phyloP scores from a whole-genome alignment of 2,329 filamentous ascomycete genomes.

The Fusarium mexicanum region DNA sequence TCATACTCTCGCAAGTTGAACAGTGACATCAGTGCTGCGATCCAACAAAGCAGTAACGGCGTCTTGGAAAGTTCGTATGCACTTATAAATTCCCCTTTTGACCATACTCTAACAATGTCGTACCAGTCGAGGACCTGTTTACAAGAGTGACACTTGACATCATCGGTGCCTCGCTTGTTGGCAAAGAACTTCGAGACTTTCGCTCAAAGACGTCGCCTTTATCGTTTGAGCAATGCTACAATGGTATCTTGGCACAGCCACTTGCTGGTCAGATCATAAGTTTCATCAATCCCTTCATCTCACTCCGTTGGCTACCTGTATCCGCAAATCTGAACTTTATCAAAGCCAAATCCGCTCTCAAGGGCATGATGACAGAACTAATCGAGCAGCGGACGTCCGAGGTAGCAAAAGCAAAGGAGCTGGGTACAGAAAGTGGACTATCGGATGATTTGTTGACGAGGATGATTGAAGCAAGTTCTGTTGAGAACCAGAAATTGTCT shows the following conservation, averaged over 20 bases:
- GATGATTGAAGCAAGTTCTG: constrained; percentile 18
- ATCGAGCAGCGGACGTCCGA: constrained; percentile 12
- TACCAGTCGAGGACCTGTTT: background rate
- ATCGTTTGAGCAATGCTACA: constrained; percentile 24
- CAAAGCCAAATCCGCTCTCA: constrained; percentile 8
- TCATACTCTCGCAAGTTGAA: constrained; percentile 1
- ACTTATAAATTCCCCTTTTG: accelerated
- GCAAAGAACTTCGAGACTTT: constrained; percentile 9
- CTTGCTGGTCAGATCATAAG: constrained; percentile 14
- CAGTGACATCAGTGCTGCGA: background rate
- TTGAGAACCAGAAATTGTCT: constrained; percentile 5
- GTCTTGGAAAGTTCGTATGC: background rate
- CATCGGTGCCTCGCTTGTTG: constrained; percentile 2
- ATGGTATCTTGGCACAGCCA: constrained; percentile 5
- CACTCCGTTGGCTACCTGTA: constrained; percentile 11
- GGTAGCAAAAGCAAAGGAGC: background rate
- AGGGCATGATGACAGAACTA: constrained; percentile 14
- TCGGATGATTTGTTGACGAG: constrained; percentile 26
- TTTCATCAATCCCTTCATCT: constrained; percentile 21
- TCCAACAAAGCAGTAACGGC: background rate
- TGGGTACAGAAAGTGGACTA: background rate
- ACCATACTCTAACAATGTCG: background rate
- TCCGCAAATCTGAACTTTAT: constrained; percentile 16
- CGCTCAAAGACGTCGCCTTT: background rate
- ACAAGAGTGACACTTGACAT: constrained; percentile 18